Percentiles rank a stretch among this genome's conserved stretches.
Conservation (phyloP, 2,329 filamentous ascomycete genomes). For the Pleoardoris graminearum region DNA sequence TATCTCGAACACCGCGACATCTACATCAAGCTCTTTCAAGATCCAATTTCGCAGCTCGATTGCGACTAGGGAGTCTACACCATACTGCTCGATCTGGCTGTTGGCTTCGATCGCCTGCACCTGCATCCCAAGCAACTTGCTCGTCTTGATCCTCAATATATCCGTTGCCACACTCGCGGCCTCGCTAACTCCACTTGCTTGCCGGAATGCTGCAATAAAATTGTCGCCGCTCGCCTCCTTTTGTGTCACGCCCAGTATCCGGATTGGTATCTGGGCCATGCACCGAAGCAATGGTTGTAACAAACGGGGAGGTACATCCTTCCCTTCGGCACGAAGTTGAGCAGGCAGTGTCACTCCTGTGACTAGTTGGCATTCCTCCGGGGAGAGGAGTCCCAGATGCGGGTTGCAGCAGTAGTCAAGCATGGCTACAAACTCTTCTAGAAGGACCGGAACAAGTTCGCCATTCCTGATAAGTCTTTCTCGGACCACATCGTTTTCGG, state of each 20-base stretch:
- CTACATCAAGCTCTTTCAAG: conserved; percentile 5
- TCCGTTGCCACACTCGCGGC: background rate
- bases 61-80: conserved; percentile 11
- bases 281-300: background rate
- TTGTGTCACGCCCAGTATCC: background rate
- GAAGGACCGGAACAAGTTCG: background rate
- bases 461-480: background rate
- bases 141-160: background rate
- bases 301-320: background rate
- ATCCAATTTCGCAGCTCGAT: conserved; percentile 12
- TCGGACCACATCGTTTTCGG: conserved; percentile 14
- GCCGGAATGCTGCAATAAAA: background rate
- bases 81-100: conserved; percentile 6
- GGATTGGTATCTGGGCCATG: background rate
- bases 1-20: conserved; percentile 9
- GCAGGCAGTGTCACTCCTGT: conserved; percentile 1
- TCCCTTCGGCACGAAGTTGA: background rate
- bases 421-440: background rate
- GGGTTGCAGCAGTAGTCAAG: background rate
- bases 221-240: background rate
- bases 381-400: background rate
- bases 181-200: background rate
- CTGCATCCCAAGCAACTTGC: background rate
- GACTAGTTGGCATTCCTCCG: background rate
- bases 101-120: background rate